Base-by-base conservation (phyloP, 257 asterid species). In the Lycium ferocissimum region DNA sequence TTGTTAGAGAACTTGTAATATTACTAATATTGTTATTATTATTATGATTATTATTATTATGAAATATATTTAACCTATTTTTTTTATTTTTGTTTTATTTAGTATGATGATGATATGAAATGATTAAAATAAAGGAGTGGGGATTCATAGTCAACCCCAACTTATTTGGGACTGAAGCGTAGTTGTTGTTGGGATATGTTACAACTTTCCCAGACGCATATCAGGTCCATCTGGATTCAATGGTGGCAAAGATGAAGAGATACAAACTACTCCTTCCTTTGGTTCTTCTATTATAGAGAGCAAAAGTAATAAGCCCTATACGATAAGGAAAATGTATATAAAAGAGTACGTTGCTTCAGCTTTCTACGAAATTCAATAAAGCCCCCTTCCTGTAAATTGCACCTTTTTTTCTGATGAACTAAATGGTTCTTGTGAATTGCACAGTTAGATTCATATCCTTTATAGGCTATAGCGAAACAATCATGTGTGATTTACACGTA, bases 401-500 rank as follows among this genome's bases (percentile, higher is more conserved):
- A 76, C 82, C 51, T 26, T 26, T 26, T 26, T 26, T 26, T 26
- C 33, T 26, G 33, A 26, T 26, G 33, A 26, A 26, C 33, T 26
- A 26, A 26, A 26, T 26, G 33, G 33, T 38, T 70, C 78, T 53
- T 70, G 7, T 7, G 38, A 76, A 51, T 51, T 51, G 63, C 45
- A 76, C 82, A 26, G 33, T 51, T 13, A 51, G 38, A 62, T 20
- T 49, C 62, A 75, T 20, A 45, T 73, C 80, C 38, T 73, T 73
- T 73, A 47, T 7, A 73, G 59, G 81, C 22, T 73, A 73, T 20
- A 45, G 40, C 20, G 33, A 75, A 45, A 47, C 81, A 47, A 75
- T 47, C 81, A 75, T 75, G 81, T 75, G 81, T 20, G n/a, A 73
- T 75, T 47, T 73, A 12, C 61, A 22, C 38, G 8, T 22, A 76